A percentile compares a stretch with the other conserved stretches of the same genome.
phyloP scores from a whole-genome alignment of 73 alveolate genomes.

The Paramecium sexaurelia region DNA sequence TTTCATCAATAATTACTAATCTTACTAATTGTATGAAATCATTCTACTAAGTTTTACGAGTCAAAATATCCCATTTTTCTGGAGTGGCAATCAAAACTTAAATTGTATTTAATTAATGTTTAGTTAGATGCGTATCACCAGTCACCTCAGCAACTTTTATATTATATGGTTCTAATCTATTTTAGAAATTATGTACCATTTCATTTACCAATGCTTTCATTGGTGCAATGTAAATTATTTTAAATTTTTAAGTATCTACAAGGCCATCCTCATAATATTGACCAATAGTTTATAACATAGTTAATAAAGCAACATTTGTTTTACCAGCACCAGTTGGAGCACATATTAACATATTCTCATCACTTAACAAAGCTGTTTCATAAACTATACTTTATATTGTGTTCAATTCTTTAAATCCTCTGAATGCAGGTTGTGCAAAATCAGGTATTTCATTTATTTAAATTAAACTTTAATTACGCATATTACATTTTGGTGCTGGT shows the following conservation, averaged over 20 bases:
- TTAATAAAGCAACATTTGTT: conserved; percentile 92
- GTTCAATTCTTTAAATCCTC: conserved; percentile 82
- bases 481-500: conserved; percentile 84
- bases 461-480: conserved; percentile 63
- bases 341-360: conserved; percentile 96
- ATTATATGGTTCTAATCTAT: conserved; percentile 86
- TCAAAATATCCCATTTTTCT: conserved; percentile 99
- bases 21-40: conserved; percentile 95
- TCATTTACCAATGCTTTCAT: conserved; percentile 98
- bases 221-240: conserved; percentile 99
- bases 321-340: conserved; percentile 99
- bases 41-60: conserved; percentile 97
- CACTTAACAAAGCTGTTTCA: conserved; percentile 84
- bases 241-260: conserved; percentile 89
- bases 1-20: conserved; percentile 98
- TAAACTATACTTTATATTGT: conserved; percentile 81
- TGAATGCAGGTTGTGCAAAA: conserved; percentile 91
- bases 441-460: conserved; percentile 85
- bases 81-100: conserved; percentile 99
- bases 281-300: conserved; percentile 86
- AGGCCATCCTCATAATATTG: conserved; percentile 82
- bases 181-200: conserved; percentile 93
- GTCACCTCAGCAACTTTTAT: conserved; percentile 97
- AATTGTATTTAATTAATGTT: conserved; percentile 95
- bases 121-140: conserved; percentile 98